Evolutionary conservation across 441 rosid genomes (phyloP), one percentile per base, ranked within the genome.

Genomic region (Raphanus hybrid): DNA sequence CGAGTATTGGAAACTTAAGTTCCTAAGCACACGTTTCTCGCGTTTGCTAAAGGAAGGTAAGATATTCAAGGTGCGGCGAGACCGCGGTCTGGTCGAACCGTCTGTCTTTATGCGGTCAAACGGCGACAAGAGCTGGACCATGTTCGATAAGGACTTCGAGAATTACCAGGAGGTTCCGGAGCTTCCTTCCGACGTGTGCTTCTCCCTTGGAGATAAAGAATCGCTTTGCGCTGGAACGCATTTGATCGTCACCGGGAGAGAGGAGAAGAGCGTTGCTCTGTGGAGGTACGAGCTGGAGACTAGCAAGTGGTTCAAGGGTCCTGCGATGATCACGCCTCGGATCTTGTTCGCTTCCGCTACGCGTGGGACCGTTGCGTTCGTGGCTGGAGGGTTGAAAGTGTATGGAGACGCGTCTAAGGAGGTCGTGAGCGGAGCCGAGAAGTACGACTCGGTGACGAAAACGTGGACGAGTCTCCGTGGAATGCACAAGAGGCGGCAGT

Each of bases 191-290:
- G 96, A 94, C 68, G n/a, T 43, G 0, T 89, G 91, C 80, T 92
- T 94, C 77, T 74, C 76, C 0, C 2, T 43, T 0, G 94, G 92
- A 59, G 99, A 92, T 68, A 92, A 82, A 79, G 97, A 94, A 72
- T 88, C 99, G 0, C 83, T 94, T 14, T 92, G 94, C 66, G 93
- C 94, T 0, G 96, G 93, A 8, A 92, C 93, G 3, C 97, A 94
- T 73, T 76, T 94, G 78, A 85, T 94, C 54, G 92, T 94, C 50
- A 88, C 89, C 4, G 99, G 99, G 8, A 85, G 75, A 69, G 97
- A 92, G 74, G 61, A 76, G 20, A 75, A 77, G 3, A 88, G 96
- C n/a, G 82, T 83, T 27, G 97, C 86, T 1, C 65, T 86, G 12
- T 94, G 96, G 96, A 84, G 99, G 57, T 94, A 87, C 57, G 97